Evolutionary conservation across 306 rosid species (phyloP), one percentile per base, ranked within the genome.

Genomic region (Mimosa pudica): DNA sequence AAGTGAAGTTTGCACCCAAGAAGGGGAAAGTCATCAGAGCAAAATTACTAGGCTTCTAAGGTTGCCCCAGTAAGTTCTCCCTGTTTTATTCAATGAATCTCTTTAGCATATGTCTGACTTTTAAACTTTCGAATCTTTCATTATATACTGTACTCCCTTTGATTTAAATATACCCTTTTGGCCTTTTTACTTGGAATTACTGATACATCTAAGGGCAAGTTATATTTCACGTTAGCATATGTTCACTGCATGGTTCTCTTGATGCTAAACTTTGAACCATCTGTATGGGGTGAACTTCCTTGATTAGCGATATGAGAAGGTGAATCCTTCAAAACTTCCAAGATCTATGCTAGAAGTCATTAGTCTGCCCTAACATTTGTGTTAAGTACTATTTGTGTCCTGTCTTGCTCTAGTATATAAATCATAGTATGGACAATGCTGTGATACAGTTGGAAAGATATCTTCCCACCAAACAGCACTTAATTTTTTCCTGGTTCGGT

Each of bases 21-120:
- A 86, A 85, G 95, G 95, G 33, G 95, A 87, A 74, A 52, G 80
- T 76, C 91, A 90, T 78, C 95, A 86, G 75, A 90, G 87, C 87
- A 84, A 87, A 74, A 85, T 88, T 55, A 85, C 90, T 5, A 82
- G 88, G 82, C 77, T 90, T 38, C 74, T 70, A 46, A 70, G 74
- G 38, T 12, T 46, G 57, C 41, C 57, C 57, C 57, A 46, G 74
- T 70, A 46, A 70, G 57, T 70, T 20, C 5, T 20, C 57, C 38
- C 44, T 48, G 30, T 70, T 70, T 6, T 24, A 46, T 46, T 70
- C 41, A 70, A 45, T 18, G 57, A 46, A 46, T 46, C 73, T 70
- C 35, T 10, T 20, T 38, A 70, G 44, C 17, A 42, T 44, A 20
- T 24, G 74, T 70, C 35, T 70, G 74, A 24, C 74, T 45, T 18